These are phyloP conservation scores for Fusarium sp. DNA, from an alignment of 2,329 filamentous ascomycete species.

Conservation along the genomic window DNA sequence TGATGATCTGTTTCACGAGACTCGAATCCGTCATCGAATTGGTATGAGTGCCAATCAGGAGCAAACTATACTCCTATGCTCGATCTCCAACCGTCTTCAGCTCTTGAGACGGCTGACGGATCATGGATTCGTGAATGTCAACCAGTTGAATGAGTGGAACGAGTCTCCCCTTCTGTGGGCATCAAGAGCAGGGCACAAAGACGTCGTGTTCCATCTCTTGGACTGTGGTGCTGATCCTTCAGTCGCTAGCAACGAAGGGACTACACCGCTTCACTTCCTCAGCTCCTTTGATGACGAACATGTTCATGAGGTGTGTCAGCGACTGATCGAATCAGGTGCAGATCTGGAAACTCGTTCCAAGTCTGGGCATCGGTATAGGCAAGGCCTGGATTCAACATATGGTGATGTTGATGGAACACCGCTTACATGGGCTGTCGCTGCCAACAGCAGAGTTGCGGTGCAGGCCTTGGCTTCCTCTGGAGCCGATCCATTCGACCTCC, in stretches of 20 bases:
- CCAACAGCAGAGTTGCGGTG: rapidly evolving
- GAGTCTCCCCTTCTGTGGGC: background rate
- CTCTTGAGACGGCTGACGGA: rapidly evolving
- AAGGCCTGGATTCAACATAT: background rate
- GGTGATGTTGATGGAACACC: background rate
- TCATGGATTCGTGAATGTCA: background rate
- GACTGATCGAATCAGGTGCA: background rate
- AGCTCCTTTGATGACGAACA: rapidly evolving
- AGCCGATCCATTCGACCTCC: background rate
- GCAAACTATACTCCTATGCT: background rate
- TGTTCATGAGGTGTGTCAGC: background rate
- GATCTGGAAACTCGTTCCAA: background rate
- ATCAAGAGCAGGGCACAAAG: background rate
- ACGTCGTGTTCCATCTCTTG: rapidly evolving
- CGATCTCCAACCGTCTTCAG: background rate
- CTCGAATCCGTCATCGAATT: background rate
- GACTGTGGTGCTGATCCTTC: background rate
- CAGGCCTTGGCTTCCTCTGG: rapidly evolving
- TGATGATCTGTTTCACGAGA: background rate
- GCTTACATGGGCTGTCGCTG: background rate
- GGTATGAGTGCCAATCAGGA: background rate
- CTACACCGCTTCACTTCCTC: background rate
- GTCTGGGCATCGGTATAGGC: background rate
- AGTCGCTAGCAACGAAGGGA: background rate
- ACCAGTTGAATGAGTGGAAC: background rate